These are phyloP conservation scores for Phaeolepiota aurea DNA, from an alignment of 768 basidiomycete species.

Conservation along the genomic window DNA sequence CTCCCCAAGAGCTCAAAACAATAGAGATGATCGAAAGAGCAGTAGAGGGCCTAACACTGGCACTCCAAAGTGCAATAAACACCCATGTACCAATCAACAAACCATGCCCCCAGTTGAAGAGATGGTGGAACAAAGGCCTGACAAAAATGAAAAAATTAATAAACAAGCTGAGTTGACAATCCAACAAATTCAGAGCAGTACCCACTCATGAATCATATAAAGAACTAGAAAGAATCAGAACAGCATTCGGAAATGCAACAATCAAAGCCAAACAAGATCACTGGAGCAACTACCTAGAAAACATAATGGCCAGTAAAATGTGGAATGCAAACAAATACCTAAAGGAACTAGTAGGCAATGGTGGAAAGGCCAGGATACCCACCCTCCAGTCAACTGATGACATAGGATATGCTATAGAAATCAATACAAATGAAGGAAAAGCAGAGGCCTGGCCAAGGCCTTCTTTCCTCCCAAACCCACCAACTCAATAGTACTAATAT, in stretches of 20 bases:
- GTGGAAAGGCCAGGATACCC: conserved; percentile 15
- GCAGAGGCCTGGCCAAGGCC: conserved; percentile 3
- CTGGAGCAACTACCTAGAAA: conserved; percentile 20
- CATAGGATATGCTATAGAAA: background rate
- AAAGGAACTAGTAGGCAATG: conserved; percentile 9
- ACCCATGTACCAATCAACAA: conserved; percentile 4
- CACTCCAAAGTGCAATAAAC: background rate
- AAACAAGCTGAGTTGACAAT: conserved; percentile 4
- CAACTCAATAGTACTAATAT: background rate
- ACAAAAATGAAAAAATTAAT: conserved; percentile 7
- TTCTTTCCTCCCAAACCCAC: conserved; percentile 5
- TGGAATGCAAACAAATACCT: conserved; percentile 15
- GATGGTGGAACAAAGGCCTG: conserved; percentile 15
- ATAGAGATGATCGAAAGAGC: background rate
- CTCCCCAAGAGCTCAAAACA: background rate
- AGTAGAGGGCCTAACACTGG: conserved; percentile 1
- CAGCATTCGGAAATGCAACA: conserved; percentile 9
- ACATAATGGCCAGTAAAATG: conserved; percentile 3
- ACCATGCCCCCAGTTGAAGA: conserved; percentile 8
- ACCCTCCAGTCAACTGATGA: conserved; percentile 5
- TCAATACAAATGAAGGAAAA: conserved; percentile 11
- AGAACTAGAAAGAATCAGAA: conserved; percentile 8
- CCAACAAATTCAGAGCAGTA: conserved; percentile 2
- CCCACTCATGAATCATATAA: conserved; percentile 11
- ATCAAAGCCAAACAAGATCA: conserved; percentile 11